Conservation (phyloP, 2,329 filamentous ascomycete species). For the Knoxdaviesia proteae region DNA sequence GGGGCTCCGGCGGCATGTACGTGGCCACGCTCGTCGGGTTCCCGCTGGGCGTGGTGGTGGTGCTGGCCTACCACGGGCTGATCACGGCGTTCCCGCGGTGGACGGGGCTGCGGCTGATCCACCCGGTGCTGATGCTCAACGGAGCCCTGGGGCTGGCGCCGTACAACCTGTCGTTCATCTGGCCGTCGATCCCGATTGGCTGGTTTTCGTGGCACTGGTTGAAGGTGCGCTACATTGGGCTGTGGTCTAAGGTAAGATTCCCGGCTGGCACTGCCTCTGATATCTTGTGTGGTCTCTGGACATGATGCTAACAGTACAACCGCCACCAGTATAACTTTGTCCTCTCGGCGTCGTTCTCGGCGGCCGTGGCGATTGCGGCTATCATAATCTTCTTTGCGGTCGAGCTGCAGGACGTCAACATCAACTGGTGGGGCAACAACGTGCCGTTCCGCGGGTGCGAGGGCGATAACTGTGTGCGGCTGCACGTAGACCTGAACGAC, state of each 20-base stretch:
- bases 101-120: conserved; percentile 18
- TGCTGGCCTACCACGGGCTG: conserved; percentile 17
- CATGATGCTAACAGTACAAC: background rate
- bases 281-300: no score
- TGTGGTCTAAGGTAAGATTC: conserved; percentile 21
- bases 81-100: conserved; percentile 19
- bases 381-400: conserved; percentile 27
- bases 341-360: conserved; percentile 22
- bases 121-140: conserved; percentile 19
- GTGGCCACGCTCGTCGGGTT: conserved; percentile 26
- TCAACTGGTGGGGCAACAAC: conserved; percentile 25
- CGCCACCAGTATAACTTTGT: conserved; percentile 19
- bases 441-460: conserved; percentile 8
- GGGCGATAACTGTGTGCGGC: conserved; percentile 6
- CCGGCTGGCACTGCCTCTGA: background rate
- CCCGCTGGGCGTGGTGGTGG: conserved; percentile 23
- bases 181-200: conserved; percentile 24
- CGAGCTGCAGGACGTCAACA: conserved; percentile 14
- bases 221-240: conserved; percentile 19
- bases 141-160: conserved; percentile 19
- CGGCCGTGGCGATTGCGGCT: conserved; percentile 22
- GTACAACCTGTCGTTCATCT: conserved; percentile 24
- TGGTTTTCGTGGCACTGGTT: conserved; percentile 26
- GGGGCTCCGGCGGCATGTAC: conserved; percentile 26
- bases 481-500: conserved; percentile 13